Percentiles rank a stretch among this genome's conserved stretches.
phyloP scores from a whole-genome alignment of 148 eudicot genomes.

The Spergularia bocconei region DNA sequence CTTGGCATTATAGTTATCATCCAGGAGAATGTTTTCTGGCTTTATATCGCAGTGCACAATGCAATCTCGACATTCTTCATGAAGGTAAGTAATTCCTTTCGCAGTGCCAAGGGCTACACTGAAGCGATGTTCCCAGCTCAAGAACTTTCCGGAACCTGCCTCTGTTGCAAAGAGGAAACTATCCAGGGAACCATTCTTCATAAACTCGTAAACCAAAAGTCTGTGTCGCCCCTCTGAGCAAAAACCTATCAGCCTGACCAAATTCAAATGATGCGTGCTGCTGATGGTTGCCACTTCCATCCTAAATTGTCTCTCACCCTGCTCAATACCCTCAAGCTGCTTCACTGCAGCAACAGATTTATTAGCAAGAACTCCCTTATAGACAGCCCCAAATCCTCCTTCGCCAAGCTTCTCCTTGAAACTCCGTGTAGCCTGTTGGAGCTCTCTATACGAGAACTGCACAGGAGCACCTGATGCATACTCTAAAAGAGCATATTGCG shows the following conservation, averaged over 20 bases:
- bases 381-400: constrained; percentile 92
- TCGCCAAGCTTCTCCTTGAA: constrained; percentile 84
- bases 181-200: constrained; percentile 84
- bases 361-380: constrained; percentile 61
- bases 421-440: constrained; percentile 61
- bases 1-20: constrained; percentile 62
- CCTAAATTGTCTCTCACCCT: constrained; percentile 90
- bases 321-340: constrained; percentile 84
- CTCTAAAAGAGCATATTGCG: constrained; percentile 77
- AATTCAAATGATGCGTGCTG: constrained; percentile 87
- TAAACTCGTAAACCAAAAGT: constrained; percentile 78
- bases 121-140: constrained; percentile 65
- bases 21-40: constrained; percentile 84
- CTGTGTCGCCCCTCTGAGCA: constrained; percentile 82
- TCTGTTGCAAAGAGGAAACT: constrained; percentile 49
- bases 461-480: constrained; percentile 94
- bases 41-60: constrained; percentile 85
- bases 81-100: constrained; percentile 77
- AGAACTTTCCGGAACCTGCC: constrained; percentile 35
- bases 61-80: constrained; percentile 88
- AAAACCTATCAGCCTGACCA: constrained; percentile 80
- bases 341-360: constrained; percentile 67
- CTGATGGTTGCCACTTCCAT: constrained; percentile 95
- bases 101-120: constrained; percentile 79
- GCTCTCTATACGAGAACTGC: constrained; percentile 72